phyloP scores from a whole-genome alignment of 306 rosid genomes.

The Rubus parviflorus region DNA sequence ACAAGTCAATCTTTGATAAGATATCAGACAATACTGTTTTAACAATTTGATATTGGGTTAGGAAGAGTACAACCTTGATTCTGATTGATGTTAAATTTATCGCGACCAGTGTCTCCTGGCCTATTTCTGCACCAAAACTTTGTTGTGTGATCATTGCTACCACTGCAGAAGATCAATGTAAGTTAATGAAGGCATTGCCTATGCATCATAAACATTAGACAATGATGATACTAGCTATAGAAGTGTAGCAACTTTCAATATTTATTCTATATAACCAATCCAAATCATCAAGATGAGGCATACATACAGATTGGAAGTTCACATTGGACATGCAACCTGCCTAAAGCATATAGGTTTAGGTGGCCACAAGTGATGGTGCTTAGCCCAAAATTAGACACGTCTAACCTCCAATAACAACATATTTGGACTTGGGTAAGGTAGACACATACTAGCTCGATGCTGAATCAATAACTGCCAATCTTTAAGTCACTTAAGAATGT shows the following conservation, averaged over 20 bases:
- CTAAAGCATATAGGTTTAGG: not conserved
- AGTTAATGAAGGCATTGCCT: conserved; percentile 17
- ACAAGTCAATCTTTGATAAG: not conserved
- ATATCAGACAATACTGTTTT: not conserved
- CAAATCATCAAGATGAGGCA: conserved; percentile 3
- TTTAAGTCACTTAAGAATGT: not conserved
- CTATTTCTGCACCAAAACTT: conserved; percentile 98
- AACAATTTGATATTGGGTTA: not conserved
- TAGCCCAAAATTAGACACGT: not conserved
- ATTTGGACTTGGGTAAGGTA: not conserved
- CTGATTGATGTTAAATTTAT: conserved; percentile 65
- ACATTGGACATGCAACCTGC: not conserved
- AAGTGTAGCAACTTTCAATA: not conserved
- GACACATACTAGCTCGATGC: not conserved
- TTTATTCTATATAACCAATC: not conserved
- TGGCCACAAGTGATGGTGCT: not conserved
- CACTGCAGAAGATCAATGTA: conserved; percentile 59
- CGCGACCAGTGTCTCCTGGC: conserved; percentile 92
- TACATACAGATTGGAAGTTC: not conserved
- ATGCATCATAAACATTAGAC: conserved; percentile 10
- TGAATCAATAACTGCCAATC: not conserved
- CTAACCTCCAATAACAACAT: not conserved
- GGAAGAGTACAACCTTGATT: conserved; percentile 51
- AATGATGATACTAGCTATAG: conserved; percentile 8
- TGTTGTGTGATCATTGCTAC: conserved; percentile 98